phyloP scores from a whole-genome alignment of 179 eudicot species.

The Spinacia oleracea region DNA sequence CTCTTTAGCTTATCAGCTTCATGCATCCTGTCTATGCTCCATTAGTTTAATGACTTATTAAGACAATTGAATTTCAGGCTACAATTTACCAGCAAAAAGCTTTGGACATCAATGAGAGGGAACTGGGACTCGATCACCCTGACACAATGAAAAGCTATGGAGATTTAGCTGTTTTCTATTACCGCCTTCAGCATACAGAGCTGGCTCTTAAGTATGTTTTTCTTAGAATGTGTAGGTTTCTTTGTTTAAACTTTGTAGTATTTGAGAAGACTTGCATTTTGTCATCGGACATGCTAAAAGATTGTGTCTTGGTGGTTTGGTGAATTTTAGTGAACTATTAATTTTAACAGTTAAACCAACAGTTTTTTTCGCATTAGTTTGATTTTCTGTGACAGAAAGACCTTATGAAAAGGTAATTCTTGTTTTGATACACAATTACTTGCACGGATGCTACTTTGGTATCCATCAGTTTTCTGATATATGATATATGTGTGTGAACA shows the following conservation, averaged over 20 bases:
- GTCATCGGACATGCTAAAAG: background rate
- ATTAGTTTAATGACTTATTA: slow-evolving; percentile 13
- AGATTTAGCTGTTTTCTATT: slow-evolving; percentile 98
- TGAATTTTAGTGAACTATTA: background rate
- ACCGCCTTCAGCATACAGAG: slow-evolving; percentile 98
- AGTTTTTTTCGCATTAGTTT: background rate
- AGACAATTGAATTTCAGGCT: slow-evolving; percentile 55
- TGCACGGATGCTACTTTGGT: background rate
- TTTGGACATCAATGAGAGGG: slow-evolving; percentile 98
- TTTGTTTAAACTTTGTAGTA: too few species aligned
- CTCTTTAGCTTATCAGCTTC: background rate
- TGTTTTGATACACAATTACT: background rate
- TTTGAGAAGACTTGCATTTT: slow-evolving; percentile 2
- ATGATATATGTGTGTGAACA: background rate
- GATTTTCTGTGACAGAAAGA: background rate
- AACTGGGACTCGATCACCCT: slow-evolving; percentile 98
- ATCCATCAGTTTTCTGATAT: background rate
- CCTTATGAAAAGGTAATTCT: background rate
- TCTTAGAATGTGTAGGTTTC: background rate
- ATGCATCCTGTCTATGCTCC: slow-evolving; percentile 1
- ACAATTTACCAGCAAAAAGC: slow-evolving; percentile 99
- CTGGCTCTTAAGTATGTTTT: slow-evolving; percentile 86
- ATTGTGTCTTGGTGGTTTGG: slow-evolving; percentile 1
- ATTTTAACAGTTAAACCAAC: too few species aligned
- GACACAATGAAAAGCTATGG: slow-evolving; percentile 99